A percentile compares a stretch with the other conserved stretches of the same genome.
phyloP scores from a whole-genome alignment of 805 yeast species.

The Starmerella bacillaris region DNA sequence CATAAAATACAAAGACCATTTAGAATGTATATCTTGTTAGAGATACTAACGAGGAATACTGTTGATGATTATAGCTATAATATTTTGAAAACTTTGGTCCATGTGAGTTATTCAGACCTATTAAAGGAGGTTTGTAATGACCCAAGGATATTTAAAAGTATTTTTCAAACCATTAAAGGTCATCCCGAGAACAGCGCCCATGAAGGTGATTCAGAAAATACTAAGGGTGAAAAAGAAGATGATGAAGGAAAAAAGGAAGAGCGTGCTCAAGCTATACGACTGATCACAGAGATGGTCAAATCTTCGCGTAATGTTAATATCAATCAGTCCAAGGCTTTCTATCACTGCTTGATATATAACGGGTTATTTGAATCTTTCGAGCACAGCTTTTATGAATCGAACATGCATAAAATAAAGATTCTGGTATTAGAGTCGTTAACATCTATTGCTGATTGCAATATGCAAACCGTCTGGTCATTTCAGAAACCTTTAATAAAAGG shows the following conservation, averaged over 20 bases:
- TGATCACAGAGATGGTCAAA: constrained; percentile 62
- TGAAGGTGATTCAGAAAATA: too few relatives aligned
- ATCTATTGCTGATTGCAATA: background rate
- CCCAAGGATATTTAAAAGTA: background rate
- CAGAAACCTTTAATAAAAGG: background rate
- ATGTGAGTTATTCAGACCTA: constrained; percentile 49
- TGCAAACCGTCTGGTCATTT: background rate
- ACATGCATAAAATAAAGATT: constrained; percentile 32
- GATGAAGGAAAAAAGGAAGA: too few relatives aligned
- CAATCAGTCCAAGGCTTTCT: constrained; percentile 46
- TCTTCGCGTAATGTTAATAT: constrained; percentile 53
- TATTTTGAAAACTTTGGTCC: constrained; percentile 48
- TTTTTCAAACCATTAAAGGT: background rate
- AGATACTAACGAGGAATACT: constrained; percentile 53
- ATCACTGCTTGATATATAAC: constrained; percentile 38
- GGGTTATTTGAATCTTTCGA: constrained; percentile 56
- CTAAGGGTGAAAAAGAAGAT: too few relatives aligned
- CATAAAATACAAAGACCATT: constrained; percentile 54
- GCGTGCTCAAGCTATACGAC: constrained; percentile 59
- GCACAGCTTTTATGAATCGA: constrained; percentile 44
- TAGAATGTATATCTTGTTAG: constrained; percentile 63
- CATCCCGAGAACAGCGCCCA: too few relatives aligned
- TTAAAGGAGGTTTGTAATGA: constrained; percentile 30
- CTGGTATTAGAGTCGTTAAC: constrained; percentile 45
- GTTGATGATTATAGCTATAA: constrained; percentile 66